A percentile compares a stretch with the other conserved stretches of the same genome.
Conservation (phyloP, 257 asterid genomes). For the Solanum raphanifolium region DNA sequence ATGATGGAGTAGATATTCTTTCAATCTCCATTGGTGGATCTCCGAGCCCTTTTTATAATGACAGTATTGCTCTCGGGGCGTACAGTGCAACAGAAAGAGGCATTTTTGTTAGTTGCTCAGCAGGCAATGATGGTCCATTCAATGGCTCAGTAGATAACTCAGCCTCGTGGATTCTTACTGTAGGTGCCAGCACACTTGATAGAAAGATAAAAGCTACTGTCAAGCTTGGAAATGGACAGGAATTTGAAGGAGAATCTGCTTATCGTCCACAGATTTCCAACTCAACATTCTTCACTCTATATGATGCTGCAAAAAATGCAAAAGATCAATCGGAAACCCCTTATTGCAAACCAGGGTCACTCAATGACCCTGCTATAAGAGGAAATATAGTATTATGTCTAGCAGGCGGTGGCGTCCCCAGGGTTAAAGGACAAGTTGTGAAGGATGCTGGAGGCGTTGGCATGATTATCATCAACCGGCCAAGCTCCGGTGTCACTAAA, state of each 20-base stretch:
- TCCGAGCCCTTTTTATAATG: too few relatives aligned
- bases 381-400: slow-evolving; percentile 41
- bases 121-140: slow-evolving; percentile 17
- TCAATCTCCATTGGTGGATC: slow-evolving; percentile 24
- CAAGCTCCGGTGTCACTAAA: background rate
- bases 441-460: slow-evolving; percentile 38
- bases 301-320: slow-evolving; percentile 2
- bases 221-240: slow-evolving; percentile 13
- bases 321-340: background rate
- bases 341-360: slow-evolving; percentile 6
- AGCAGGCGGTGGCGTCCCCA: background rate
- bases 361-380: slow-evolving; percentile 3
- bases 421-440: slow-evolving; percentile 18
- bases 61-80: slow-evolving; percentile 14
- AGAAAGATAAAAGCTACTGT: slow-evolving; percentile 22
- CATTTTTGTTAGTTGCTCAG: slow-evolving; percentile 31
- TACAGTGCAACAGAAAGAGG: slow-evolving; percentile 32
- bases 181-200: slow-evolving; percentile 40
- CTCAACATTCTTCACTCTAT: slow-evolving; percentile 13
- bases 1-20: slow-evolving; percentile 26
- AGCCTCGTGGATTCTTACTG: slow-evolving; percentile 46
- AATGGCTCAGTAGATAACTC: background rate
- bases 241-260: slow-evolving; percentile 19
- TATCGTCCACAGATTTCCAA: slow-evolving; percentile 21
- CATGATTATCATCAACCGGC: slow-evolving; percentile 19